A percentile compares a stretch with the other conserved stretches of the same genome.
phyloP scores from a whole-genome alignment of 2,329 filamentous ascomycete genomes.

The Colletotrichum lindemuthianum region DNA sequence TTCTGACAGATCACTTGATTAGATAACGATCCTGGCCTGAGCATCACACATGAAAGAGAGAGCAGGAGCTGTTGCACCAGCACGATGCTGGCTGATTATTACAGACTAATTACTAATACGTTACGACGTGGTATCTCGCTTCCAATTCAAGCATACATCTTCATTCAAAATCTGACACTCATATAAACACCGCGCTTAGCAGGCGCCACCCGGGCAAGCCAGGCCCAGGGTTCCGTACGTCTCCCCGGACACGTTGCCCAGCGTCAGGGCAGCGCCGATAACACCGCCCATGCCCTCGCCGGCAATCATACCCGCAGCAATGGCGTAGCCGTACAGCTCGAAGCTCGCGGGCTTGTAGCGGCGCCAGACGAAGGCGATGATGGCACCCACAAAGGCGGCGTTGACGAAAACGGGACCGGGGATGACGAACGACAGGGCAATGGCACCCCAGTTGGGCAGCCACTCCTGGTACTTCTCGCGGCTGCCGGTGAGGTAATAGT shows the following conservation, averaged over 20 bases:
- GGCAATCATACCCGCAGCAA: conserved; percentile 69
- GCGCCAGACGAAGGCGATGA: conserved; percentile 62
- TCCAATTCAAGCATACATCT: neutral
- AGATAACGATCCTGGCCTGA: accelerated
- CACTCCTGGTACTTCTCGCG: conserved; percentile 65
- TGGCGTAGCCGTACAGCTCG: conserved; percentile 68
- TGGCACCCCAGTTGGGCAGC: conserved; percentile 71
- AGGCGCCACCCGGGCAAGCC: conserved; percentile 44
- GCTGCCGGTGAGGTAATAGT: conserved; percentile 63
- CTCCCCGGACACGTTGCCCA: conserved; percentile 46
- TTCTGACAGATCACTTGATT: no score
- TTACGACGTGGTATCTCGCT: conserved; percentile 13
- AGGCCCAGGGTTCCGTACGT: conserved; percentile 43
- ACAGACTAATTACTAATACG: conserved; percentile 7
- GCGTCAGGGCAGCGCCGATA: conserved; percentile 48
- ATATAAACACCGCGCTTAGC: conserved; percentile 36
- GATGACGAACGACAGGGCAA: conserved; percentile 68
- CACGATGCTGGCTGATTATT: neutral
- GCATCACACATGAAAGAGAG: neutral
- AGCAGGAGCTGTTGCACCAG: neutral
- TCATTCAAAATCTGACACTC: neutral
- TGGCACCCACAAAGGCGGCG: conserved; percentile 67
- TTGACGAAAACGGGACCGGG: conserved; percentile 66
- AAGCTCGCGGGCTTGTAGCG: conserved; percentile 62
- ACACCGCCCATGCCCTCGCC: conserved; percentile 72